Evolutionary conservation across 2,329 filamentous ascomycete genomes (phyloP).

Genomic region (Trichophyton schoenleinii): DNA sequence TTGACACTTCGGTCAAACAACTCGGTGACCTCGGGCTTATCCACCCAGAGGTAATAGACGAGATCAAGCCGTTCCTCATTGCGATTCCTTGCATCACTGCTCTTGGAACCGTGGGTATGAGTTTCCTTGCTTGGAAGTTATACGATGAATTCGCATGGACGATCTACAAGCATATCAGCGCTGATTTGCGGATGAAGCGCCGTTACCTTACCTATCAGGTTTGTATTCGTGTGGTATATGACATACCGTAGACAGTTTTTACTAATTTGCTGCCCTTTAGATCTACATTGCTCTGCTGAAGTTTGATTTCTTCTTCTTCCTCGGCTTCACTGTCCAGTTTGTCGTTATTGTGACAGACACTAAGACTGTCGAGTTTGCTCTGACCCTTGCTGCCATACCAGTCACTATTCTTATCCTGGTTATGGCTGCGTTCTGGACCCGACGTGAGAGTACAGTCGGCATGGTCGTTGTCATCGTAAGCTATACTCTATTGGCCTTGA

Average conservation of each 20-base stretch:
- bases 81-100: conserved; percentile 77
- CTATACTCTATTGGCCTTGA: too few relatives aligned
- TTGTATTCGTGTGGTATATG: conserved; percentile 19
- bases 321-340: conserved; percentile 96
- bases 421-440: conserved; percentile 71
- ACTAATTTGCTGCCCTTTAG: conserved; percentile 33
- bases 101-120: conserved; percentile 58
- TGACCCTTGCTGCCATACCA: conserved; percentile 82
- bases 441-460: conserved; percentile 65
- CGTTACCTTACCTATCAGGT: conserved; percentile 95
- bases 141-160: conserved; percentile 99
- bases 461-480: conserved; percentile 62
- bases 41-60: conserved; percentile 47
- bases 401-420: conserved; percentile 82
- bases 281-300: conserved; percentile 96
- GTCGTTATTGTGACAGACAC: conserved; percentile 72
- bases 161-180: conserved; percentile 97
- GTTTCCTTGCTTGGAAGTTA: conserved; percentile 77
- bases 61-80: conserved; percentile 63
- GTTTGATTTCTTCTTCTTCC: conserved; percentile 99
- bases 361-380: conserved; percentile 61
- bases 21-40: conserved; percentile 41
- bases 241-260: background rate
- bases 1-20: conserved; percentile 55
- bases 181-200: conserved; percentile 91